Evolutionary conservation across 2,329 filamentous ascomycete species (phyloP).

Genomic region (Cercospora sp.): DNA sequence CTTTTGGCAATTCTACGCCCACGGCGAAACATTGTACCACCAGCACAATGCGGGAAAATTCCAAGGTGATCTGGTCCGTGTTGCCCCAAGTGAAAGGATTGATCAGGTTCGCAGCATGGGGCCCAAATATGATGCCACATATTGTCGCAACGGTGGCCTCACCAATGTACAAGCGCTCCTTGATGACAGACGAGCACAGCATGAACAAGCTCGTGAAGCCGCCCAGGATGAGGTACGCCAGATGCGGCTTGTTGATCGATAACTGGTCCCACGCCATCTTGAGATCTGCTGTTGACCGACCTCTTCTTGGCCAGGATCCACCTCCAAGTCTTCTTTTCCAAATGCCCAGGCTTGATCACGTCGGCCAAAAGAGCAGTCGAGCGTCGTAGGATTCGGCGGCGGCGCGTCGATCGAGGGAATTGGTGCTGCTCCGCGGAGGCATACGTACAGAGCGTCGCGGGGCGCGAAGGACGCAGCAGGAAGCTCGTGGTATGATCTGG

Average conservation of each 20-base stretch:
- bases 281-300: neutral
- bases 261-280: constrained; percentile 78
- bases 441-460: constrained; percentile 27
- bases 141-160: constrained; percentile 93
- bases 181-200: constrained; percentile 96
- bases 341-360: neutral
- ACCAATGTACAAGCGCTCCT: constrained; percentile 97
- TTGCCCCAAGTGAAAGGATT: constrained; percentile 76
- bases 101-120: constrained; percentile 78
- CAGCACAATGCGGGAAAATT: constrained; percentile 84
- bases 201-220: constrained; percentile 98
- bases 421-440: constrained; percentile 16
- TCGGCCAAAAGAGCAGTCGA: constrained; percentile 15
- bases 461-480: constrained; percentile 41
- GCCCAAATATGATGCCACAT: constrained; percentile 85
- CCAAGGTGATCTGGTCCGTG: constrained; percentile 80
- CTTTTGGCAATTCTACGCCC: constrained; percentile 84
- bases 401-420: constrained; percentile 18
- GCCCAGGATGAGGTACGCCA: constrained; percentile 98
- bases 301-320: neutral
- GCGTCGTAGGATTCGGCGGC: constrained; percentile 24
- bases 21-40: constrained; percentile 92
- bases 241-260: constrained; percentile 86
- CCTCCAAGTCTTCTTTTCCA: neutral
- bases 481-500: constrained; percentile 26